Percentiles rank a stretch among this genome's conserved stretches.
Conservation (phyloP, 148 eudicot species). For the Simmondsia chinensis region DNA sequence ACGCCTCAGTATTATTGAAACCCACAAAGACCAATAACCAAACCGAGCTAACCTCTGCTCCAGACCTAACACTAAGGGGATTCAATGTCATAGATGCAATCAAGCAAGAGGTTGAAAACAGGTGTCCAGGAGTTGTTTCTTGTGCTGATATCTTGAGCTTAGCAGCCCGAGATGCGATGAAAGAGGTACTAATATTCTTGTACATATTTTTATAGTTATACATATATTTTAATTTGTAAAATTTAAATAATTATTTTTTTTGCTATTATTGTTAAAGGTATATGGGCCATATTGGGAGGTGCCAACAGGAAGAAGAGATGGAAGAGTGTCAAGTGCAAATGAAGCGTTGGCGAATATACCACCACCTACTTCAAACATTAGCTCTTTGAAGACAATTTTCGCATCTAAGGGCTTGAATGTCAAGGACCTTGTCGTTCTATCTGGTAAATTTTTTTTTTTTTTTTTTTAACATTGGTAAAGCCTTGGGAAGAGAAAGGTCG, state of each 20-base stretch:
- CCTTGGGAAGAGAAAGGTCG: no score
- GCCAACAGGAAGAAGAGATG: conserved; percentile 37
- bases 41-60: conserved; percentile 29
- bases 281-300: conserved; percentile 45
- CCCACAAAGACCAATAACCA: conserved; percentile 17
- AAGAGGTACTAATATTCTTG: no score
- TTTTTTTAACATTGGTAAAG: no score
- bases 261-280: conserved; percentile 8
- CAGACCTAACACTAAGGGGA: conserved; percentile 40
- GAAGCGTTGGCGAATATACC: conserved; percentile 32
- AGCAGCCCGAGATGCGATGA: conserved; percentile 41
- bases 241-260: background rate
- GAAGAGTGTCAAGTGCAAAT: conserved; percentile 19
- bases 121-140: conserved; percentile 48
- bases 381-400: conserved; percentile 20
- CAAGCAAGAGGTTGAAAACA: conserved; percentile 23
- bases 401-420: conserved; percentile 19
- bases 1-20: conserved; percentile 37
- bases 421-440: conserved; percentile 43
- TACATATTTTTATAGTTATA: no score
- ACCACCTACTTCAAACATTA: conserved; percentile 22
- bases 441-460: conserved; percentile 20
- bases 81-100: conserved; percentile 34
- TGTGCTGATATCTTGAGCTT: conserved; percentile 45
- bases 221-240: background rate